These are phyloP conservation scores for Apiospora phragmitis DNA, from an alignment of 2,329 filamentous ascomycete genomes.

Conservation along the genomic window DNA sequence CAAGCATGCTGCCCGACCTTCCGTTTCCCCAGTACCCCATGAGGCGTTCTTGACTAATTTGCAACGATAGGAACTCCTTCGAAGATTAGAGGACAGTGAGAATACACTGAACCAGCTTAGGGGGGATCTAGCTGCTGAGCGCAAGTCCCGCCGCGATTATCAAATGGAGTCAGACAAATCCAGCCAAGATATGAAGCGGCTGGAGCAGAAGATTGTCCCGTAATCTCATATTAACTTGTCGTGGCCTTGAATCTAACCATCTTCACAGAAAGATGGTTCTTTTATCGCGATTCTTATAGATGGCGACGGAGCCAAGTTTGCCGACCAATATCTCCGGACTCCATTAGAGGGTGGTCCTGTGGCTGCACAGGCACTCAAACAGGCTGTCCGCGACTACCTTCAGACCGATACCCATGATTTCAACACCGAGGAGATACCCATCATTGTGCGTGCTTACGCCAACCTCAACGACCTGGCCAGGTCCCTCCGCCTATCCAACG, in stretches of 20 bases:
- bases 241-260: neutral
- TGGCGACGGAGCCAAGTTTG: constrained; percentile 36
- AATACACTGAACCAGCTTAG: constrained; percentile 14
- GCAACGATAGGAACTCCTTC: constrained; percentile 11
- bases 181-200: neutral
- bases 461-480: constrained; percentile 35
- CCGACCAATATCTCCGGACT: constrained; percentile 32
- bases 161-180: constrained; percentile 16
- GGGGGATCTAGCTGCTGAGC: constrained; percentile 15
- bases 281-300: constrained; percentile 36
- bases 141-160: constrained; percentile 16
- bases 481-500: constrained; percentile 32
- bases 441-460: constrained; percentile 34
- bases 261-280: constrained; percentile 28
- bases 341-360: constrained; percentile 28
- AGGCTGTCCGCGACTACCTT: constrained; percentile 31
- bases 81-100: constrained; percentile 10
- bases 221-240: neutral
- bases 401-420: constrained; percentile 21
- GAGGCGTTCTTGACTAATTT: neutral
- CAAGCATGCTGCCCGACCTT: neutral
- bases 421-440: constrained; percentile 30
- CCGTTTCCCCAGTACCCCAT: neutral
- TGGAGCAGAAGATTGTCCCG: constrained; percentile 16
- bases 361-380: constrained; percentile 32